Evolutionary conservation across 768 basidiomycete species (phyloP).

Genomic region (Nevesoporus exiguus): DNA sequence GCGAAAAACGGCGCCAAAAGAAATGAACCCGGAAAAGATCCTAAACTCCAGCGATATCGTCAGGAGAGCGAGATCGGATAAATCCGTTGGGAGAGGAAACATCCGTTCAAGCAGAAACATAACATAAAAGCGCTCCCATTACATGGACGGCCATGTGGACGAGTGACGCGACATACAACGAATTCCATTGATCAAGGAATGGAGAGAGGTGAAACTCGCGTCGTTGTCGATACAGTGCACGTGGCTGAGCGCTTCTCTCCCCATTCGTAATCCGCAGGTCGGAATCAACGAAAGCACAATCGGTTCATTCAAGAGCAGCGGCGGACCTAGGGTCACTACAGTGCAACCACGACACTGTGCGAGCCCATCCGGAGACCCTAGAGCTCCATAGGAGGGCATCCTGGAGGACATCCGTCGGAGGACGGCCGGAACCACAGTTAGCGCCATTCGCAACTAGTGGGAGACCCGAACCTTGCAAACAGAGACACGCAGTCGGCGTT

Average conservation of each 20-base stretch:
- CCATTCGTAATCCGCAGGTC: background rate
- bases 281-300: background rate
- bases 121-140: background rate
- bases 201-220: background rate
- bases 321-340: background rate
- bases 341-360: background rate
- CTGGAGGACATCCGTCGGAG: background rate
- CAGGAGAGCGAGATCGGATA: background rate
- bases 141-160: background rate
- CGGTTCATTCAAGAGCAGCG: background rate
- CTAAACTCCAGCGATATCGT: background rate
- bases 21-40: background rate
- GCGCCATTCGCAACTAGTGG: background rate
- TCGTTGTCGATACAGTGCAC: background rate
- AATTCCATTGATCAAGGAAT: constrained; percentile 1
- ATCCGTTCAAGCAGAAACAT: too few species aligned
- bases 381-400: background rate
- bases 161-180: background rate
- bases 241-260: too few species aligned
- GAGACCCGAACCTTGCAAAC: background rate
- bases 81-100: background rate
- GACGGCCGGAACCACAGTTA: background rate
- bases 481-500: too few species aligned
- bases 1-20: background rate
- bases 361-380: background rate